Base-by-base conservation (phyloP, 2,329 filamentous ascomycete genomes). In the Cadophora sp. region DNA sequence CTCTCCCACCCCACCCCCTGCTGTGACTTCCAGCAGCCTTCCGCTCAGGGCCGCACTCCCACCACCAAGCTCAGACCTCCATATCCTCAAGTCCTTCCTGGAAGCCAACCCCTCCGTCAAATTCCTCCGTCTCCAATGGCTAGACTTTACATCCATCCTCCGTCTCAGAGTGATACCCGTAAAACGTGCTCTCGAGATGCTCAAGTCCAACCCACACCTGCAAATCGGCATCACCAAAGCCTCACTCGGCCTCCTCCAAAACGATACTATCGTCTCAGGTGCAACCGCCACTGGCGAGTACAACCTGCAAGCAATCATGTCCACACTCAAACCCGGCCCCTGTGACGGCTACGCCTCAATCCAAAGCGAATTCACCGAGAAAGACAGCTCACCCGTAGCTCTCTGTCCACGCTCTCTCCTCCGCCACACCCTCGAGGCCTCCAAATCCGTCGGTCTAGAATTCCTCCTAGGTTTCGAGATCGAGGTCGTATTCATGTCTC, bases 381-480 rank as follows among this genome's bases (percentile, higher is more conserved):
- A 83, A 43, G 81, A 87, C 41, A 87, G 87, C 0, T 78, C 80
- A 0, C 76, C 79, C 0, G 80, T 87, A 1, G 68, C 71, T 1
- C 69, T 89, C 0, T 96, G 92, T 72, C 92, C 93, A 0, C 84
- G 92, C 64, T 81, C 87, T 50, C 76, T 89, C 65, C 80, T 96
- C 63, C 80, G 86, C 63, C 81, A 78, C 3, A 81, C 88, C 0
- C 75, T 90, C 1, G 80, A 83, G 0, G 78, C 80, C 6, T 84
- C 91, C 0, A 79, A 83, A 13, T 72, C 78, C 1, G 80, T 86
- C 45, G 81, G 83, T 1, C 81, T 93, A 2, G 78, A 82, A 3
- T 87, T 94, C 58, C 81, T 89, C 0, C 78, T 93, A 18, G 93
- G 93, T 0, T 96, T 96, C 71, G 93, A 97, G 77, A 87, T 96